phyloP scores from a whole-genome alignment of 202 grass and related monocot species.

The Schoenoplectus tabernaemontani region DNA sequence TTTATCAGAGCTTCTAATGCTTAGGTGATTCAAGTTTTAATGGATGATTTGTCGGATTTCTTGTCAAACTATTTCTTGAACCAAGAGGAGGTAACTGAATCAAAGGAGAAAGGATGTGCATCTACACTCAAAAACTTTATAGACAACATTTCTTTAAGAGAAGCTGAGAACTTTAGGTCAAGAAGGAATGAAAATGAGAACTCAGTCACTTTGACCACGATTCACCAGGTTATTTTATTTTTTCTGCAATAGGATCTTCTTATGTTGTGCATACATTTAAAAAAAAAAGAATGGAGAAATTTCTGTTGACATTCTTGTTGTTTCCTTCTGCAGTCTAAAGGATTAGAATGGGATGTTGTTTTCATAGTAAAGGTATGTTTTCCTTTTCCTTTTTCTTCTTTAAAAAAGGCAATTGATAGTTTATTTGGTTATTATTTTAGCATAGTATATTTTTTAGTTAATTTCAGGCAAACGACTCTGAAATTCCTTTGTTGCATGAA shows the following conservation, averaged over 20 bases:
- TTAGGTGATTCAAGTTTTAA: constrained; percentile 88
- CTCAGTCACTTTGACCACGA: constrained; percentile 84
- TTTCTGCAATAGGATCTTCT: constrained; percentile 9
- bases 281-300: neutral
- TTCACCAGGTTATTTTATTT: constrained; percentile 72
- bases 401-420: neutral
- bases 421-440: neutral
- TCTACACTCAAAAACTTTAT: constrained; percentile 64
- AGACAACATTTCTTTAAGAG: constrained; percentile 77
- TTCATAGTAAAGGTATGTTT: constrained; percentile 87
- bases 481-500: constrained; percentile 93
- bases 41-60: constrained; percentile 95
- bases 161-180: constrained; percentile 79
- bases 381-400: neutral
- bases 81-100: constrained; percentile 39
- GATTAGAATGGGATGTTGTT: constrained; percentile 95
- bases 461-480: constrained; percentile 76
- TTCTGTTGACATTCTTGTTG: neutral
- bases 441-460: neutral
- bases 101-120: constrained; percentile 53
- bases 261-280: constrained; percentile 5
- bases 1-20: constrained; percentile 13
- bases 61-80: constrained; percentile 75
- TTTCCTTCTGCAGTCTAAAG: constrained; percentile 80
- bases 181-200: constrained; percentile 81